Evolutionary conservation across 164 flowering plant species (phyloP), one percentile per base, ranked within the genome.

Genomic region (Chloranthus sessilifolius): DNA sequence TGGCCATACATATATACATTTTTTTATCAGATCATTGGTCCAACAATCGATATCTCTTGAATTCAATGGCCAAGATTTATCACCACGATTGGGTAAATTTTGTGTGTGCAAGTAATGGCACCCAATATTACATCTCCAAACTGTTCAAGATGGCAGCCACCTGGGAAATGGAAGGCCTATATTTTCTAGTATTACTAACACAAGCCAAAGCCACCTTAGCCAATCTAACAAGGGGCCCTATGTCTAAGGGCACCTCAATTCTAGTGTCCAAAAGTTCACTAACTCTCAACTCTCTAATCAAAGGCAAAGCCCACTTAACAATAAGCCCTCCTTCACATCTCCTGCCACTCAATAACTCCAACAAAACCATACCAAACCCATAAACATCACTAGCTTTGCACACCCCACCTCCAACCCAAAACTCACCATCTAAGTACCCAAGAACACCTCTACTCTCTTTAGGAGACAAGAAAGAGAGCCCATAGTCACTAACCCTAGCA

Each of bases 171-270:
- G 78, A 53, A 50, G 94, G 94, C 59, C 96, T 63, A 43, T 62
- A 60, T 30, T 68, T 69, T 44, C 94, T 75, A 17, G 69, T 69
- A 58, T 88, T 88, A 15, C 75, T 75, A 36, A 88, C 96, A 69
- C 96, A 88, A 58, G 91, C 82, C 34, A 64, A 72, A 21, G 91
- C 94, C 49, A 85, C 86, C 56, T 76, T 88, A 14, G 77, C 82
- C 68, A 81, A 59, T 63, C 91, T 80, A 44, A 63, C 57, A 20
- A 85, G 60, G 19, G 75, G 75, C 47, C 56, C 66, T 22, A 70
- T 34, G 31, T 77, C 73, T 29, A 27, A 24, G 7, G 85, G 86
- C 45, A 65, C 21, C 8, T 11, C 57, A 43, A 81, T 53, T 41
- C 85, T 79, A 9, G 76, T 71, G 50, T 88, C 94, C 70, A 88